These are phyloP conservation scores for Giardia muris DNA, from an alignment of 208 protist species.

Conservation along the genomic window DNA sequence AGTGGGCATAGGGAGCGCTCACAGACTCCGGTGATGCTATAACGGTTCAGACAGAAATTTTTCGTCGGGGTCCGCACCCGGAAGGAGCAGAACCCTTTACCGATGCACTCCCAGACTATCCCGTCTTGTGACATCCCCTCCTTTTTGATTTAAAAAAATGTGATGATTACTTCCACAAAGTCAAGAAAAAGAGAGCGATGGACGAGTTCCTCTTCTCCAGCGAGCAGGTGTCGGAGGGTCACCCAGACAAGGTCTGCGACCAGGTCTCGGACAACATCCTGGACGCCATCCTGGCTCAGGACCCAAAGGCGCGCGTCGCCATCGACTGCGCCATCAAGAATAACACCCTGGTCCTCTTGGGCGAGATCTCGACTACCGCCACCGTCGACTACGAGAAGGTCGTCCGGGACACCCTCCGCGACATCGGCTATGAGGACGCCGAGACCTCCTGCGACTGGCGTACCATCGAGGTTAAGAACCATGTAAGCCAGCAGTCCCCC, in stretches of 20 bases:
- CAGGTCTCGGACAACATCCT: slow-evolving; percentile 90
- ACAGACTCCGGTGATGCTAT: slow-evolving; percentile 92
- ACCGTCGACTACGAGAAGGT: slow-evolving; percentile 88
- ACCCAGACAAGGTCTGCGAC: slow-evolving; percentile 26
- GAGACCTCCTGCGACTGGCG: slow-evolving; percentile 52
- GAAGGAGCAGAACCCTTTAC: slow-evolving; percentile 63
- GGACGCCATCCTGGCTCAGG: slow-evolving; percentile 84
- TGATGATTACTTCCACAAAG: background rate
- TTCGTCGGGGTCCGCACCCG: slow-evolving; percentile 54
- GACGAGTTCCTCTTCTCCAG: background rate
- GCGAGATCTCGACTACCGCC: slow-evolving; percentile 94
- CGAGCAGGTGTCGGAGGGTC: slow-evolving; percentile 20
- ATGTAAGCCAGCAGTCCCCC: slow-evolving; percentile 65
- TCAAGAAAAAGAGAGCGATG: background rate
- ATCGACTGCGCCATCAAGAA: slow-evolving; percentile 92
- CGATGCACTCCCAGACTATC: slow-evolving; percentile 66
- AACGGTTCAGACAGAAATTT: slow-evolving; percentile 88
- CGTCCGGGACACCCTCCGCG: slow-evolving; percentile 77
- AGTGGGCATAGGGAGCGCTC: slow-evolving; percentile 80
- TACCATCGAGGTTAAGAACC: background rate
- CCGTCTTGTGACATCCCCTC: background rate
- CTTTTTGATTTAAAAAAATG: background rate
- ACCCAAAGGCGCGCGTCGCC: slow-evolving; percentile 87
- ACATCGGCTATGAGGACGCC: slow-evolving; percentile 86
- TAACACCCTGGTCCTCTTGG: slow-evolving; percentile 93